A percentile compares a stretch with the other conserved stretches of the same genome.
Evolutionary conservation across 441 rosid species (phyloP).

Genomic region (Aleurites moluccanus): DNA sequence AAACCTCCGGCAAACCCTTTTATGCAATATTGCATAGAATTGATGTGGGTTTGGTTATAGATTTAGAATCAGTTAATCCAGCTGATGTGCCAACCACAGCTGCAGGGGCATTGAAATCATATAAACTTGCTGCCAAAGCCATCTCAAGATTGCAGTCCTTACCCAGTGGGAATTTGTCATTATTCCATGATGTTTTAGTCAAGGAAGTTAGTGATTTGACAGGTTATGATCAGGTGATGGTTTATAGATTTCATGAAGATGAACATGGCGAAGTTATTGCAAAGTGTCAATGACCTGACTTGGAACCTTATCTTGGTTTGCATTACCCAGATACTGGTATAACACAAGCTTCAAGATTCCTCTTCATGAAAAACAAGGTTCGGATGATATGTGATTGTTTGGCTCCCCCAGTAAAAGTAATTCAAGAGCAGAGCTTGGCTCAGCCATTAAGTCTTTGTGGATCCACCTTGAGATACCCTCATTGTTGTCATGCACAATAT

Average conservation of each 20-base stretch:
- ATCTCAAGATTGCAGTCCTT: slow-evolving; percentile 81
- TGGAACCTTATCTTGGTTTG: slow-evolving; percentile 83
- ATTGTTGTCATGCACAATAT: slow-evolving; percentile 77
- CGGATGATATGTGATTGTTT: slow-evolving; percentile 84
- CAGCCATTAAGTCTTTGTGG: slow-evolving; percentile 80
- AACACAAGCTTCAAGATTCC: slow-evolving; percentile 85
- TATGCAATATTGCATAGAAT: slow-evolving; percentile 78
- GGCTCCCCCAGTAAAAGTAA: slow-evolving; percentile 58
- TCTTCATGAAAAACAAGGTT: slow-evolving; percentile 79
- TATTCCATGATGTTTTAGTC: slow-evolving; percentile 65
- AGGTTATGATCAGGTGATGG: slow-evolving; percentile 85
- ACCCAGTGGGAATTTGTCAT: slow-evolving; percentile 56
- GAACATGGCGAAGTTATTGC: slow-evolving; percentile 93
- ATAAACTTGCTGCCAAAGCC: slow-evolving; percentile 80
- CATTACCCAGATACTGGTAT: slow-evolving; percentile 91
- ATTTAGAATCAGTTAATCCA: slow-evolving; percentile 79
- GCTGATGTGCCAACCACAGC: slow-evolving; percentile 78
- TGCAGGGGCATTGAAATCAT: slow-evolving; percentile 82
- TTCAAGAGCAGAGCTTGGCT: slow-evolving; percentile 62
- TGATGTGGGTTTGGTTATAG: slow-evolving; percentile 70
- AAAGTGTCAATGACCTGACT: slow-evolving; percentile 43
- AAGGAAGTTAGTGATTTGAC: slow-evolving; percentile 75
- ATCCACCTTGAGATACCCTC: slow-evolving; percentile 79
- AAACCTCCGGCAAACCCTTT: slow-evolving; percentile 69
- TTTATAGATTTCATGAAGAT: slow-evolving; percentile 81